Base-by-base conservation (phyloP, 1,284 basidiomycete genomes). In the Tranzscheliella williamsii region DNA sequence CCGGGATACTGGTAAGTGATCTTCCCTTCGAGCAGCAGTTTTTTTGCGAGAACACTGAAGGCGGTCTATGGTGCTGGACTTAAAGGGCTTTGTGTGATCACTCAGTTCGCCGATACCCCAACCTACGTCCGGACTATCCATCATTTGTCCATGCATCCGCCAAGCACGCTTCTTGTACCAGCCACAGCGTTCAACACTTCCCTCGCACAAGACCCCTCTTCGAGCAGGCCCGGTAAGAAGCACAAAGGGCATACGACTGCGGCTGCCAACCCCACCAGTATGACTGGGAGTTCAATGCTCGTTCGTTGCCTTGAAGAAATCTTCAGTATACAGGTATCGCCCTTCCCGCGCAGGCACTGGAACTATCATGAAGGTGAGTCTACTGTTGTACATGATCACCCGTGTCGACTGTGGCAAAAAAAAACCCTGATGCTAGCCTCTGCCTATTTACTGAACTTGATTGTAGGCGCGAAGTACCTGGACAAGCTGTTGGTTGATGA, bases 71-170 rank as follows among this genome's bases (percentile, higher is more conserved):
- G n/a, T n/a, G n/a, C n/a, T n/a, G n/a, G n/a, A n/a, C n/a, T n/a
- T 27, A 26, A 30, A 52, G 36, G 30, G 15, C 33, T 56, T 32
- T 61, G 41, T 47, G 31, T 38, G 5, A 21, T 38, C 30, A 38
- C 48, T 6, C 69, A 91, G 89, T 42, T 68, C 21, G 42, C 60
- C n/a, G 73, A 76, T 42, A 67, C 68, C 6, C 37, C 67, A 57
- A 80, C 89, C 16, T 95, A 91, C 66, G 85, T 90, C 49, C 90
- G 89, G 74, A 91, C 89, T 0, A 79, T 93, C 7, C 89, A 93
- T 60, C 89, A 93, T 68, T 84, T 94, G 80, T 84, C 86, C 55
- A 75, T 90, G 8, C 86, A 91, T 67, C 81, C 80, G 5, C 91
- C 91, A 0, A 81, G 79, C 11, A 79, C 86, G 13, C 81, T 94